Evolutionary conservation across 495 filamentous ascomycete species (phyloP).

Genomic region (Lichenothelia convexa): DNA sequence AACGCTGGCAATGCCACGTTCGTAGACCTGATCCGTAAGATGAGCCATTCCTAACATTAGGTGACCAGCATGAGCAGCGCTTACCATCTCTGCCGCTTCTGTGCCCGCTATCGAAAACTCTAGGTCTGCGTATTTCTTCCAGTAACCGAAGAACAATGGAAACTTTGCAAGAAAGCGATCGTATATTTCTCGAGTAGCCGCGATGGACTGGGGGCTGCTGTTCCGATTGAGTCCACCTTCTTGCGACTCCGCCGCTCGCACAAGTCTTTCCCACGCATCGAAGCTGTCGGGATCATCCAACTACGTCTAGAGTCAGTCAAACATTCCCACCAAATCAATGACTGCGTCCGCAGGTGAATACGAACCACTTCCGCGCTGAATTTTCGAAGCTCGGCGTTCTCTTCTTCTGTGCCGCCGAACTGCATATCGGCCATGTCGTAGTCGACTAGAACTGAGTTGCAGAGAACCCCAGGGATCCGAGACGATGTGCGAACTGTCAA

Average conservation of each 20-base stretch:
- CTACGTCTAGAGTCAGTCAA: conserved; percentile 3
- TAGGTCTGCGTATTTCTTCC: conserved; percentile 98
- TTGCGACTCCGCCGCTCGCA: conserved; percentile 60
- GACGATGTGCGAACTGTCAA: too few relatives aligned
- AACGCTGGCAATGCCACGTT: conserved; percentile 86
- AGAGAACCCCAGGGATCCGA: too few relatives aligned
- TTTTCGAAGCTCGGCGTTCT: conserved; percentile 68
- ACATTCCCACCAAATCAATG: conserved; percentile 2
- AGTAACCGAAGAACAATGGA: conserved; percentile 90
- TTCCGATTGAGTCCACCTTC: conserved; percentile 93
- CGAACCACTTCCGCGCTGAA: conserved; percentile 63
- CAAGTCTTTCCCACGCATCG: conserved; percentile 86
- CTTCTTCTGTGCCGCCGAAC: conserved; percentile 65
- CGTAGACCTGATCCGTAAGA: conserved; percentile 46
- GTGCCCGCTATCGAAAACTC: conserved; percentile 95
- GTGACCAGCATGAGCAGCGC: conserved; percentile 7
- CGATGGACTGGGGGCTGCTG: conserved; percentile 84
- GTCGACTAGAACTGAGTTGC: too few relatives aligned
- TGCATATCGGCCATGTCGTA: conserved; percentile 29
- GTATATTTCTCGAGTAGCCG: conserved; percentile 64
- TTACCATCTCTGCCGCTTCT: conserved; percentile 94
- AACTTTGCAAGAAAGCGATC: conserved; percentile 92
- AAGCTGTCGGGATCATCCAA: conserved; percentile 75
- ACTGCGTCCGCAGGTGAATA: conserved; percentile 4
- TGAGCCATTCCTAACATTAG: conserved; percentile 14